Evolutionary conservation across 495 filamentous ascomycete genomes (phyloP).

Genomic region (Hypoxylon rickii): DNA sequence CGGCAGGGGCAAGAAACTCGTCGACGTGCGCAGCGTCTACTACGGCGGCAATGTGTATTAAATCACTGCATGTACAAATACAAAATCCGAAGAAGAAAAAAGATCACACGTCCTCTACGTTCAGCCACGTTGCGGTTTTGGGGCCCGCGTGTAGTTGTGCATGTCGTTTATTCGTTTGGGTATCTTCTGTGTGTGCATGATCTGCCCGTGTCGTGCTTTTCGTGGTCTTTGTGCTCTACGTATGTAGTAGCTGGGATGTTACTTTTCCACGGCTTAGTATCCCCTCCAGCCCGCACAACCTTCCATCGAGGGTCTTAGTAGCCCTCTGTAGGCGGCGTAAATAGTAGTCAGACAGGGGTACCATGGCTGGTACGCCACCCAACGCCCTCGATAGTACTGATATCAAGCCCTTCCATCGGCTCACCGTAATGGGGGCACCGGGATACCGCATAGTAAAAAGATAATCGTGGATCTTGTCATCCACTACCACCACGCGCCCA

Average conservation of each 20-base stretch:
- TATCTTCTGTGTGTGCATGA: constrained; percentile 11
- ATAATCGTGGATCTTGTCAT: not conserved
- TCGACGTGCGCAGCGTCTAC: constrained; percentile 96
- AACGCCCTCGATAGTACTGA: too few species aligned
- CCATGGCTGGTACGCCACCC: too few species aligned
- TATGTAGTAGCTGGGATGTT: too few species aligned
- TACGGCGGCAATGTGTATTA: constrained; percentile 76
- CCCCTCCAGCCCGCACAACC: too few species aligned
- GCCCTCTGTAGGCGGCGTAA: too few species aligned
- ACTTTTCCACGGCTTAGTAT: too few species aligned
- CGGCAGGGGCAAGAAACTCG: constrained; percentile 87
- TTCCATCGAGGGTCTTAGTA: too few species aligned
- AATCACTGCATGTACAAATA: constrained; percentile 21
- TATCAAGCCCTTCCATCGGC: too few species aligned
- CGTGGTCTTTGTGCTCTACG: not conserved
- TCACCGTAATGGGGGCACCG: too few species aligned
- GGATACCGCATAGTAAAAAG: too few species aligned
- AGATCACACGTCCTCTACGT: not conserved
- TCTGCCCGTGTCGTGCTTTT: not conserved
- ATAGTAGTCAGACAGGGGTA: too few species aligned
- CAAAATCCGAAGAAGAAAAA: not conserved
- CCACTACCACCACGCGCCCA: not conserved
- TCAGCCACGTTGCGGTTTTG: too few species aligned
- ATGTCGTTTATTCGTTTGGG: constrained; percentile 13
- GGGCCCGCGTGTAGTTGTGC: constrained; percentile 1